Percentiles rank a stretch among this genome's conserved stretches.
These are phyloP conservation scores for Inonotus hispidus DNA, from an alignment of 1,284 basidiomycete species.

Conservation along the genomic window DNA sequence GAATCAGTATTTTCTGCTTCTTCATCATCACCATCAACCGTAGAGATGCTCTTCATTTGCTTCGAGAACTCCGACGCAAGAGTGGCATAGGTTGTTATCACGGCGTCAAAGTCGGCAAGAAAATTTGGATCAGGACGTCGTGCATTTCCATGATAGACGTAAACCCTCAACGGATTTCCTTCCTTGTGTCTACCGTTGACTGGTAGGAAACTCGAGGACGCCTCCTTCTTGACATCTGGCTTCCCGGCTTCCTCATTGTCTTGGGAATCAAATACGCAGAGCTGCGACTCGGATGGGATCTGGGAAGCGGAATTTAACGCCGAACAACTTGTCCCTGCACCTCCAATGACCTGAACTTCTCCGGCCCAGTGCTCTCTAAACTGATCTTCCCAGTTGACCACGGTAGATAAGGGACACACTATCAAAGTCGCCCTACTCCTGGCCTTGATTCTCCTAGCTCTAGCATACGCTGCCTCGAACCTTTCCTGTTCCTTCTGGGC, in stretches of 20 bases:
- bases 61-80: conserved; percentile 94
- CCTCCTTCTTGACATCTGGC: not conserved
- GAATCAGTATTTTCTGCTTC: conserved; percentile 46
- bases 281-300: not conserved
- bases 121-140: conserved; percentile 82
- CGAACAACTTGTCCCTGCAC: conserved; percentile 40
- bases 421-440: conserved; percentile 92
- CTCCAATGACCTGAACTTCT: conserved; percentile 77
- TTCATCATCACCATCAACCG: conserved; percentile 62
- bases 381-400: conserved; percentile 99
- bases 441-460: conserved; percentile 68
- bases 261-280: not conserved
- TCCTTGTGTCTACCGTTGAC: conserved; percentile 31
- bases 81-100: conserved; percentile 96
- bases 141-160: conserved; percentile 93
- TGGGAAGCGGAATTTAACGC: conserved; percentile 19
- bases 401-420: conserved; percentile 93
- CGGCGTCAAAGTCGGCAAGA: conserved; percentile 92
- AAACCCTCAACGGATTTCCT: conserved; percentile 69
- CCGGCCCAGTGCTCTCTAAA: conserved; percentile 94
- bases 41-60: conserved; percentile 63
- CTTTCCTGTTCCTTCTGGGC: conserved; percentile 59
- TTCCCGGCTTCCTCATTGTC: not conserved
- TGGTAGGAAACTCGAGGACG: not conserved
- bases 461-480: conserved; percentile 59